phyloP scores from a whole-genome alignment of 208 protist species.

The Porcisia deanei region DNA sequence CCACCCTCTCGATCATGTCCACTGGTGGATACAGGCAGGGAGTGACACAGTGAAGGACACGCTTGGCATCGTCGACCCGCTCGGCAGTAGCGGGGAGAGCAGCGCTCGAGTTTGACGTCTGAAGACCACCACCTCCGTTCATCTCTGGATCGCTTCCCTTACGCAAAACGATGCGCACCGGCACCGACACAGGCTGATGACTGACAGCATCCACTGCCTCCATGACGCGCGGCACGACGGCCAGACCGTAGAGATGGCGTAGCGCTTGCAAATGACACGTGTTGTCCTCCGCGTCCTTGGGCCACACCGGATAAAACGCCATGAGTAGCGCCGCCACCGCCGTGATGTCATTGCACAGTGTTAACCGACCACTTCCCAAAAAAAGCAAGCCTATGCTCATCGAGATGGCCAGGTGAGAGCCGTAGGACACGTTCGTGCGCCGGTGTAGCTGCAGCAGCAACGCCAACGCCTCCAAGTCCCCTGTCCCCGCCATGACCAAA shows the following conservation, averaged over 20 bases:
- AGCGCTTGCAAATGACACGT: conserved; percentile 88
- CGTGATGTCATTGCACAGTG: conserved; percentile 76
- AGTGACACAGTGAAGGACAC: conserved; percentile 28
- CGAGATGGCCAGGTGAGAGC: conserved; percentile 93
- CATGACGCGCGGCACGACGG: conserved; percentile 90
- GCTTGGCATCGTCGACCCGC: neutral
- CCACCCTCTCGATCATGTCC: conserved; percentile 71
- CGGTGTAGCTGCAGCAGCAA: conserved; percentile 74
- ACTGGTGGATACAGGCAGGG: conserved; percentile 73
- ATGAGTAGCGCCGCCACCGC: conserved; percentile 93
- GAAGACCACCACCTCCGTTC: neutral
- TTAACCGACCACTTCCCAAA: conserved; percentile 90
- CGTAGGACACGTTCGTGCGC: conserved; percentile 78
- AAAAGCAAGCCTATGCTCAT: conserved; percentile 96
- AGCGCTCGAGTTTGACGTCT: conserved; percentile 41
- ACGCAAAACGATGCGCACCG: conserved; percentile 60
- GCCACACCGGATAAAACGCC: conserved; percentile 94
- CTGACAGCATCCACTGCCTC: conserved; percentile 93
- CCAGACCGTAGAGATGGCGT: conserved; percentile 95
- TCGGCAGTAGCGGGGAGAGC: conserved; percentile 4
- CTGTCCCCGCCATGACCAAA: conserved; percentile 94
- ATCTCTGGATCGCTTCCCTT: neutral
- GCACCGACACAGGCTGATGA: conserved; percentile 62
- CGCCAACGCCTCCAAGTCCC: conserved; percentile 77
- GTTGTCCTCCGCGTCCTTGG: conserved; percentile 88